These are phyloP conservation scores for Artemisia annua DNA, from an alignment of 129 eudicot species.

Conservation along the genomic window DNA sequence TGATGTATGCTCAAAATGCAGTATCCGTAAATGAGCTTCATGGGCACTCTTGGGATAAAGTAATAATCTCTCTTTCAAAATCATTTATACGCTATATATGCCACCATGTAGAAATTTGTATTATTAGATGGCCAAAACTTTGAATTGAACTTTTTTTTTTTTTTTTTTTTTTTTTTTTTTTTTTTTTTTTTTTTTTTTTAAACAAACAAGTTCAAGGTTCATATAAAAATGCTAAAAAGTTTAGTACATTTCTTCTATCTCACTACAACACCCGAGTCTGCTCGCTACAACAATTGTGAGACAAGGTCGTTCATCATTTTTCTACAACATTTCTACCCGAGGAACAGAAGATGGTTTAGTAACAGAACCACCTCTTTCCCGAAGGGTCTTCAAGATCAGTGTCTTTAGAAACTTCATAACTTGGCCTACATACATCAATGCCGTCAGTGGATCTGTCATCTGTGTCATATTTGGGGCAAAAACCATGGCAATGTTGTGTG, in stretches of 20 bases:
- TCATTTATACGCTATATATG: neutral
- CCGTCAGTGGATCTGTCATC: slow-evolving; percentile 47
- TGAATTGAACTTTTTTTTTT: too few relatives aligned
- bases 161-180: too few relatives aligned
- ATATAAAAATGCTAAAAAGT: too few relatives aligned
- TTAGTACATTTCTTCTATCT: too few relatives aligned
- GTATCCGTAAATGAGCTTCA: slow-evolving; percentile 94
- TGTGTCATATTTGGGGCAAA: slow-evolving; percentile 87
- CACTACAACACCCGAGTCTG: too few relatives aligned
- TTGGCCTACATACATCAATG: slow-evolving; percentile 76
- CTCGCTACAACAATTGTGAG: too few relatives aligned
- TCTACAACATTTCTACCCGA: too few relatives aligned
- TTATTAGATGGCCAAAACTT: neutral
- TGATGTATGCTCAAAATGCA: slow-evolving; percentile 94
- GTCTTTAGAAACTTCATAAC: slow-evolving; percentile 83
- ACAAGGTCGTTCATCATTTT: too few relatives aligned
- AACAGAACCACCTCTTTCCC: slow-evolving; percentile 51
- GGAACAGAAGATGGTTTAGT: neutral
- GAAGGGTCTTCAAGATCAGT: slow-evolving; percentile 53
- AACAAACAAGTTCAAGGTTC: too few relatives aligned
- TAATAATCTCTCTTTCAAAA: slow-evolving; percentile 26
- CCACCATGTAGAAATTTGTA: neutral
- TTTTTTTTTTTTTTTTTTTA: too few relatives aligned
- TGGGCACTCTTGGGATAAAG: slow-evolving; percentile 97
- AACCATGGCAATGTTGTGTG: slow-evolving; percentile 73